These are phyloP conservation scores for Talaromyces sp. DNA, from an alignment of 2,329 filamentous ascomycete species.

Conservation along the genomic window DNA sequence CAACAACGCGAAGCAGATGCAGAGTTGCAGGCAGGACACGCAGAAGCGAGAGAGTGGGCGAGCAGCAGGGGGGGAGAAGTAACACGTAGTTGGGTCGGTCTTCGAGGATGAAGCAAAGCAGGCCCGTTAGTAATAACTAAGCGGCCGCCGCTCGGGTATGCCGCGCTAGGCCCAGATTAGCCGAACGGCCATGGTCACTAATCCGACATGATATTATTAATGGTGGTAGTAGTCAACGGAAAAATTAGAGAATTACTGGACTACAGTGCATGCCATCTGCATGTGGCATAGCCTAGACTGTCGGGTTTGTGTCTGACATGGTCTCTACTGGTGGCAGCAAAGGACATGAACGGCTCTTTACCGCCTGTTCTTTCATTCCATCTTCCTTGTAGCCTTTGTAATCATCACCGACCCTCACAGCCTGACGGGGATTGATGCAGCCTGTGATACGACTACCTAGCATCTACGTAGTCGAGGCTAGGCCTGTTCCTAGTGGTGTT, in stretches of 20 bases:
- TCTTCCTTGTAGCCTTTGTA: not conserved
- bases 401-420: not conserved
- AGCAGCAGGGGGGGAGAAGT: conserved; percentile 1
- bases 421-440: too few species aligned
- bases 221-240: too few species aligned
- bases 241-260: not conserved
- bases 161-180: conserved; percentile 13
- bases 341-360: not conserved
- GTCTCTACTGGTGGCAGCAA: not conserved
- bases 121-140: not conserved
- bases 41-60: not conserved
- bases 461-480: not conserved
- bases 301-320: not conserved
- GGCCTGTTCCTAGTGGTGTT: conserved; percentile 3
- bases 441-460: not conserved
- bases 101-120: conserved; percentile 14
- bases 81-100: conserved; percentile 1
- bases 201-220: not conserved
- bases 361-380: not conserved
- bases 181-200: not conserved
- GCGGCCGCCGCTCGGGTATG: conserved; percentile 12
- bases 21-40: not conserved
- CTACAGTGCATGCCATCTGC: not conserved
- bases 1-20: not conserved
- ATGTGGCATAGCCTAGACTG: not conserved